Evolutionary conservation across 2,329 filamentous ascomycete species (phyloP).

Genomic region (Westerdykella ornata): DNA sequence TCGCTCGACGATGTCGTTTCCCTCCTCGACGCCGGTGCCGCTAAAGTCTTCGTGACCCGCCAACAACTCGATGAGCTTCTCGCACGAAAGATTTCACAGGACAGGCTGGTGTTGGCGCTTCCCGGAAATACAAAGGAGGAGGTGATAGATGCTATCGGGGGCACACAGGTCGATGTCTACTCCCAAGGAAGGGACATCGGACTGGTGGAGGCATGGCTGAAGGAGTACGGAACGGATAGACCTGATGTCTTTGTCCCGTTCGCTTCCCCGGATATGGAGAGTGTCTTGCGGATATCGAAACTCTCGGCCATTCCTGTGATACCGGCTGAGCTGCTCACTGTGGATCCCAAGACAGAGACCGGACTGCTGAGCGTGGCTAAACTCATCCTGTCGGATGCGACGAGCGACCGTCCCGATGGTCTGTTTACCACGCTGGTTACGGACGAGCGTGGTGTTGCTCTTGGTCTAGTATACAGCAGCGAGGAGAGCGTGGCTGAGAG

Average conservation of each 20-base stretch:
- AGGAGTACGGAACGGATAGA: slow-evolving; percentile 45
- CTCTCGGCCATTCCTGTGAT: slow-evolving; percentile 62
- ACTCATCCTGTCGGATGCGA: slow-evolving; percentile 67
- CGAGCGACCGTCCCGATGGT: slow-evolving; percentile 74
- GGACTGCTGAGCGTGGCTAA: slow-evolving; percentile 59
- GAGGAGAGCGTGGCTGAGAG: slow-evolving; percentile 84
- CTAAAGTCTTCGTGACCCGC: slow-evolving; percentile 73
- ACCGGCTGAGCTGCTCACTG: slow-evolving; percentile 62
- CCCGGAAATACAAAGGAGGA: slow-evolving; percentile 40
- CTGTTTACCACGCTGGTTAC: slow-evolving; percentile 86
- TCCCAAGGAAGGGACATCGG: slow-evolving; percentile 40
- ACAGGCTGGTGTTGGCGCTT: slow-evolving; percentile 53
- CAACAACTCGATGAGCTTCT: slow-evolving; percentile 57
- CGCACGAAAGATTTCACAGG: slow-evolving; percentile 47
- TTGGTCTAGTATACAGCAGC: slow-evolving; percentile 92
- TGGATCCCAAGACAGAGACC: slow-evolving; percentile 54
- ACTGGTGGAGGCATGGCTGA: slow-evolving; percentile 41
- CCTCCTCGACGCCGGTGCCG: slow-evolving; percentile 77
- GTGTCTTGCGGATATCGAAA: slow-evolving; percentile 39
- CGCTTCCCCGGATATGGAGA: slow-evolving; percentile 35
- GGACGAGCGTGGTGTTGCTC: slow-evolving; percentile 73
- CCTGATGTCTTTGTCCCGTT: slow-evolving; percentile 49
- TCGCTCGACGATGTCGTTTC: slow-evolving; percentile 67
- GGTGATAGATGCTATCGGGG: slow-evolving; percentile 35
- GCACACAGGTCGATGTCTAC: slow-evolving; percentile 43